A percentile compares a stretch with the other conserved stretches of the same genome.
These are phyloP conservation scores for Lyophyllum decastes DNA, from an alignment of 768 basidiomycete species.

Conservation along the genomic window DNA sequence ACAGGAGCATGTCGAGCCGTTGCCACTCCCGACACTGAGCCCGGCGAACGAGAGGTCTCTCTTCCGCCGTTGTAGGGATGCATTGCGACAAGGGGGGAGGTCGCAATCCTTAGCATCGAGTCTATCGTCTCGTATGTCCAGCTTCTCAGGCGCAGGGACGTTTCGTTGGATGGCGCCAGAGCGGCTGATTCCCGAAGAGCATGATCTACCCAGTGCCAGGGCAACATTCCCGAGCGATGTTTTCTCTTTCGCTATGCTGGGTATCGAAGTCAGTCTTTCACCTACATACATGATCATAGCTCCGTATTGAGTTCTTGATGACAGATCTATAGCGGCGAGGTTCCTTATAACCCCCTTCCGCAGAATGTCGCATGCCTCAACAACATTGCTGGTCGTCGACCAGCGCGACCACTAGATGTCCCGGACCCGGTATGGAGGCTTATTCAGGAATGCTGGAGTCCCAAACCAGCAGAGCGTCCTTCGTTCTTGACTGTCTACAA, in stretches of 20 bases:
- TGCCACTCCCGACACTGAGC: background rate
- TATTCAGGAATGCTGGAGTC: constrained; percentile 9
- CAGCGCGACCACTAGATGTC: constrained; percentile 6
- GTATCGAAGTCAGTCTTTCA: constrained; percentile 7
- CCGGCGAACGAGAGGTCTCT: background rate
- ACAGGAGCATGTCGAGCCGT: background rate
- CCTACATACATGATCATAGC: background rate
- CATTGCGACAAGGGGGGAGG: background rate
- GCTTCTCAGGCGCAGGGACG: constrained; percentile 21
- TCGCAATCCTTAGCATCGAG: constrained; percentile 1
- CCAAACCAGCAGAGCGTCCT: constrained; percentile 1
- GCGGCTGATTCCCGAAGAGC: constrained; percentile 18
- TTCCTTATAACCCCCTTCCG: background rate
- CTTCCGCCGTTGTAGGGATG: background rate
- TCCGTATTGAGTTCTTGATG: background rate
- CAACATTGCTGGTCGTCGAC: constrained; percentile 1
- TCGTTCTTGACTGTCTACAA: constrained; percentile 5
- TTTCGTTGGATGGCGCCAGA: constrained; percentile 33
- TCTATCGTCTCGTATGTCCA: constrained; percentile 12
- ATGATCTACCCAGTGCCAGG: constrained; percentile 2
- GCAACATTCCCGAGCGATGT: constrained; percentile 30
- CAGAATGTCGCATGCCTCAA: background rate
- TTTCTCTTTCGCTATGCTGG: constrained; percentile 29
- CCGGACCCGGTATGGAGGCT: constrained; percentile 6
- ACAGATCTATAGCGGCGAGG: constrained; percentile 10